phyloP scores from a whole-genome alignment of 768 basidiomycete species.

The Tylopilus sp. region DNA sequence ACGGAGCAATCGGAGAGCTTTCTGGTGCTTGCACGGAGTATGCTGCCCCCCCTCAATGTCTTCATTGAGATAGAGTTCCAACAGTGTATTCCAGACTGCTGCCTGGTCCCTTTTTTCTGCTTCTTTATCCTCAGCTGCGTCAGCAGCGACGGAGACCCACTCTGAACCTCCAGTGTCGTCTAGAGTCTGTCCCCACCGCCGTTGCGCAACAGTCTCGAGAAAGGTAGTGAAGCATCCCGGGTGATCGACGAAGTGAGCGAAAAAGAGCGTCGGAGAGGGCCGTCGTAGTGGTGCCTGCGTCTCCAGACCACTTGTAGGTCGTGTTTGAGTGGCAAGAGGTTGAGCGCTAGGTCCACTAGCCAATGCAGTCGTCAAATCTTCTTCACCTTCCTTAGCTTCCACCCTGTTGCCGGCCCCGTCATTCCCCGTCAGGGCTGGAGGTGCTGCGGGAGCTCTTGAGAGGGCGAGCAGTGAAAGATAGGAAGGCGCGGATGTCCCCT shows the following conservation, averaged over 20 bases:
- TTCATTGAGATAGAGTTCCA: conserved; percentile 84
- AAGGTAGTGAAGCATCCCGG: conserved; percentile 79
- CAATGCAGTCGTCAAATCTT: conserved; percentile 13
- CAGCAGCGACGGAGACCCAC: conserved; percentile 6
- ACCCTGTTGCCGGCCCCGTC: conserved; percentile 22
- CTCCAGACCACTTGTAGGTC: conserved; percentile 6
- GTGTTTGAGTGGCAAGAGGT: conserved; percentile 6
- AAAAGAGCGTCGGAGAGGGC: conserved; percentile 84
- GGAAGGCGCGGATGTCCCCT: conserved; percentile 43
- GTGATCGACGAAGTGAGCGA: conserved; percentile 93
- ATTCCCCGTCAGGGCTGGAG: conserved; percentile 38
- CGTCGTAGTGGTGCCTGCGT: conserved; percentile 41
- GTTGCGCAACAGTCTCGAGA: conserved; percentile 78
- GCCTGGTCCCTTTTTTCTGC: conserved; percentile 65
- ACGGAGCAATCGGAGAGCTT: conserved; percentile 70
- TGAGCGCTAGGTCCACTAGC: conserved; percentile 29
- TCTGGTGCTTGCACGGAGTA: conserved; percentile 32
- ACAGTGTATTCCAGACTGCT: conserved; percentile 92
- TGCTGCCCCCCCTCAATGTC: conserved; percentile 23
- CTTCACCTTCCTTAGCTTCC: conserved; percentile 16
- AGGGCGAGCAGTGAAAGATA: conserved; percentile 81
- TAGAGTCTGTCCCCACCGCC: conserved; percentile 77
- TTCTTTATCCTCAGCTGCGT: conserved; percentile 39
- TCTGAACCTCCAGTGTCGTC: conserved; percentile 31
- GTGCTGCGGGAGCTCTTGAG: conserved; percentile 49